phyloP scores from a whole-genome alignment of 495 filamentous ascomycete species.

The Margaritispora aquatica region DNA sequence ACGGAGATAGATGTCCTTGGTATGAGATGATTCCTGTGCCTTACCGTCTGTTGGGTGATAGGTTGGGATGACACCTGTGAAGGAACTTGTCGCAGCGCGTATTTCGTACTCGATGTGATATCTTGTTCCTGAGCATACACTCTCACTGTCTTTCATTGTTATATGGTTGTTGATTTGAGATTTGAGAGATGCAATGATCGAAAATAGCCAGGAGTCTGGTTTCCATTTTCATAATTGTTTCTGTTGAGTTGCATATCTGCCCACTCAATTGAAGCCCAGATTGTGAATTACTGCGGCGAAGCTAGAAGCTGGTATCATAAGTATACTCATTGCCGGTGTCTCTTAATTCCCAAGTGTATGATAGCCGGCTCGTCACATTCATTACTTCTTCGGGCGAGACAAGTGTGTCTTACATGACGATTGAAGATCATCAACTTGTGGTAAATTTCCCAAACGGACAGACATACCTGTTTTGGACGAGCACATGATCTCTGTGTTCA shows the following conservation, averaged over 20 bases:
- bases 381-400: background rate
- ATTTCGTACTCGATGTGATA: background rate
- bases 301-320: no score
- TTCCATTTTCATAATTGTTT: no score
- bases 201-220: no score
- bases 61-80: background rate
- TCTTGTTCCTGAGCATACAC: no score
- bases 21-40: background rate
- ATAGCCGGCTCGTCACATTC: background rate
- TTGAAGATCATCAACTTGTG: background rate
- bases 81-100: background rate
- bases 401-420: background rate
- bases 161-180: no score
- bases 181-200: no score
- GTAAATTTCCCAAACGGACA: background rate
- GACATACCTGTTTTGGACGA: background rate
- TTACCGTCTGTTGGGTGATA: background rate
- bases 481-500: background rate
- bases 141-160: no score
- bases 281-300: no score
- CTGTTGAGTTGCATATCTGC: no score
- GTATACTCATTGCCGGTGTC: no score
- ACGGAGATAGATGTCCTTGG: background rate
- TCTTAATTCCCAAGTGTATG: no score
- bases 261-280: no score